A percentile compares a stretch with the other conserved stretches of the same genome.
Conservation (phyloP, 108 stramenopile genomes). For the Mediolabrus comicus region DNA sequence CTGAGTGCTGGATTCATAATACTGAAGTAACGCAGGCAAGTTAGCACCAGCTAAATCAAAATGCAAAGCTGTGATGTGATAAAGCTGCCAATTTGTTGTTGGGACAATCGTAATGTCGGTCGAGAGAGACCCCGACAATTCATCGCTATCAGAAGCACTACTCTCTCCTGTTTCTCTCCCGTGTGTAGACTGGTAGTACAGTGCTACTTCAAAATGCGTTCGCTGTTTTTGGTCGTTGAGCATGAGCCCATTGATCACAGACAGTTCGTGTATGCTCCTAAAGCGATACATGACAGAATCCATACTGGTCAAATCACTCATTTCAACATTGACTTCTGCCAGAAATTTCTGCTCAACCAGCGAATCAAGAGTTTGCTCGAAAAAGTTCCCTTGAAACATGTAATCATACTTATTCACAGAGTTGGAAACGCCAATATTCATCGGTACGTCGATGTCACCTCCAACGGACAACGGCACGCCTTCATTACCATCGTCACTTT, state of each 20-base stretch:
- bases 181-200: constrained; percentile 13
- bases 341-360: constrained; percentile 25
- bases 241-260: constrained; percentile 26
- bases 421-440: constrained; percentile 2
- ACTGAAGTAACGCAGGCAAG: constrained; percentile 22
- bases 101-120: not conserved
- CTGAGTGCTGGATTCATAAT: constrained; percentile 16
- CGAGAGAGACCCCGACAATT: not conserved
- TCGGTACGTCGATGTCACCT: constrained; percentile 4
- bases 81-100: constrained; percentile 19
- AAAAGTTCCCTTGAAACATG: constrained; percentile 28
- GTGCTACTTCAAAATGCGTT: constrained; percentile 21
- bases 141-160: constrained; percentile 7
- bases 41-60: constrained; percentile 17
- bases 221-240: constrained; percentile 25
- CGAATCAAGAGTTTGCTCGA: constrained; percentile 18
- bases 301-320: constrained; percentile 27
- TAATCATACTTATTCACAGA: constrained; percentile 9
- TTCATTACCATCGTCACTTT: not conserved
- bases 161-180: not conserved
- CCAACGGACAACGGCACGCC: constrained; percentile 8
- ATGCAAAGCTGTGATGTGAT: constrained; percentile 21
- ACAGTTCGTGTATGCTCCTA: constrained; percentile 19
- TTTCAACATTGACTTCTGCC: constrained; percentile 20
- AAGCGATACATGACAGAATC: constrained; percentile 29